Percentiles rank a stretch among this genome's conserved stretches.
Evolutionary conservation across 148 eudicot species (phyloP).

Genomic region (Silene latifolia): DNA sequence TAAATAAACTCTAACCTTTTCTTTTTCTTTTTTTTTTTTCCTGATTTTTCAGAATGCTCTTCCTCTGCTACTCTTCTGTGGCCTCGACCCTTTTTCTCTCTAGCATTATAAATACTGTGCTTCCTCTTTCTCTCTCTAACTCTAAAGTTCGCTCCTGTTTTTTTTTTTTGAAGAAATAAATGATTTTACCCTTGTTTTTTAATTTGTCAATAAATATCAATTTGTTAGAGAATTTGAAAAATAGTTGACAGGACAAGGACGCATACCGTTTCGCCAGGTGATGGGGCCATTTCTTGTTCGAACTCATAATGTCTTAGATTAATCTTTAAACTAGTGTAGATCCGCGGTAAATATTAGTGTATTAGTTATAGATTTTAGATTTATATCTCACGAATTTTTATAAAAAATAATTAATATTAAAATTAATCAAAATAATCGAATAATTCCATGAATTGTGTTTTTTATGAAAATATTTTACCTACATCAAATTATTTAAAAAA

Average conservation of each 20-base stretch:
- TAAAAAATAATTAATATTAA: no score
- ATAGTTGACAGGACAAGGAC: constrained; percentile 31
- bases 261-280: constrained; percentile 31
- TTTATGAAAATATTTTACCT: no score
- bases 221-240: constrained; percentile 21
- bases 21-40: not conserved
- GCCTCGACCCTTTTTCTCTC: not conserved
- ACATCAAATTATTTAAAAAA: no score
- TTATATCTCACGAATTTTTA: no score
- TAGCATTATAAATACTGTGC: not conserved
- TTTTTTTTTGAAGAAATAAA: no score
- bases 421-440: no score
- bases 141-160: no score
- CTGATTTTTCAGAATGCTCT: not conserved
- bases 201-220: not conserved
- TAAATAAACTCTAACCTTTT: no score
- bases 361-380: no score
- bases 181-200: not conserved
- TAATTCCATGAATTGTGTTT: no score
- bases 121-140: constrained; percentile 17
- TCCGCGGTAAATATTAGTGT: no score
- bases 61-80: not conserved
- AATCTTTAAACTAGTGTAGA: no score
- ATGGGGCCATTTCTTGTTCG: constrained; percentile 44
- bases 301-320: not conserved